phyloP scores from a whole-genome alignment of 169 alveolate genomes.

The Neospora caninum region DNA sequence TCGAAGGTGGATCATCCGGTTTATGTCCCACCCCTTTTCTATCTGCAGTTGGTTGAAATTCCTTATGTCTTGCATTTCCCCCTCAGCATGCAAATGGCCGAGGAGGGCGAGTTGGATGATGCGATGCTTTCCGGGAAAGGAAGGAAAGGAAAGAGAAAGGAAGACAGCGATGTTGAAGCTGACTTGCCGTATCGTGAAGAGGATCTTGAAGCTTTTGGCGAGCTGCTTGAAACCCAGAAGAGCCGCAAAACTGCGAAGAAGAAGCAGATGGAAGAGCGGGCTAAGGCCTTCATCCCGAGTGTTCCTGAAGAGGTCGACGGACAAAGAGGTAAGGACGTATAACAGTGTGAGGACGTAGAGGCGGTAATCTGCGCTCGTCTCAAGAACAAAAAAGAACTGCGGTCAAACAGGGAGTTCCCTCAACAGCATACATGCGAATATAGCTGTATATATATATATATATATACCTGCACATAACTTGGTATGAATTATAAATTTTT shows the following conservation, averaged over 20 bases:
- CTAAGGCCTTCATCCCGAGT: conserved; percentile 31
- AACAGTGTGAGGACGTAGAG: background rate
- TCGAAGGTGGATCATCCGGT: too few relatives aligned
- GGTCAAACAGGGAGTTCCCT: background rate
- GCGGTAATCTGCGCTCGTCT: background rate
- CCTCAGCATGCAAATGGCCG: background rate
- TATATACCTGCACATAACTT: background rate
- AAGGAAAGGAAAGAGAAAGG: background rate
- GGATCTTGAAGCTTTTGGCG: conserved; percentile 54
- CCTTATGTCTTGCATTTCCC: background rate
- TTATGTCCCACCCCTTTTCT: too few relatives aligned
- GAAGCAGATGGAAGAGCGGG: conserved; percentile 56
- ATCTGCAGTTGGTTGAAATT: too few relatives aligned
- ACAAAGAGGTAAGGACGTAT: conserved; percentile 55
- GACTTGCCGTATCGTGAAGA: conserved; percentile 34
- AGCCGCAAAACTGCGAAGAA: conserved; percentile 45
- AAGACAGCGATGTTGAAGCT: background rate
- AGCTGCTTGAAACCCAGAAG: conserved; percentile 26
- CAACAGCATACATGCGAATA: background rate
- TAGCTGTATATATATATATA: background rate
- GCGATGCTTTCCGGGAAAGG: background rate
- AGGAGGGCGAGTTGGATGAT: background rate
- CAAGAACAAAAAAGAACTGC: background rate
- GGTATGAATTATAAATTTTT: background rate
- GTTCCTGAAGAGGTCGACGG: conserved; percentile 51